Conservation (phyloP, 78 protist species). For the Emiliania huxleyi region DNA sequence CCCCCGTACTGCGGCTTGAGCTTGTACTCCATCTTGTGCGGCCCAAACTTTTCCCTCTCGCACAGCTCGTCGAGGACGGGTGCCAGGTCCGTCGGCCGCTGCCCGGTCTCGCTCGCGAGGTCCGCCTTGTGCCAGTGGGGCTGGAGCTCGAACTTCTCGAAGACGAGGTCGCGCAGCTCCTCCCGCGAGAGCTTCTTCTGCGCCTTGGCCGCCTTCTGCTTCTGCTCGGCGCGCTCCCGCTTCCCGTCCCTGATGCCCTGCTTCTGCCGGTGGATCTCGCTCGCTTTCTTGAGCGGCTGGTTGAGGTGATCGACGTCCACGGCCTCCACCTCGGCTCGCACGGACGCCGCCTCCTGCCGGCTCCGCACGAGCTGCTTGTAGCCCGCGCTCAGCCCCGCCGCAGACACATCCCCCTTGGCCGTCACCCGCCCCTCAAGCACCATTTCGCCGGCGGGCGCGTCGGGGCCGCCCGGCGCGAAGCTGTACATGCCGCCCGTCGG, state of each 20-base stretch:
- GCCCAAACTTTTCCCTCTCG: background rate
- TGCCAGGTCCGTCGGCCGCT: background rate
- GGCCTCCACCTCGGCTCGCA: background rate
- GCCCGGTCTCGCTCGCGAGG: background rate
- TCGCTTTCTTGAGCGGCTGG: background rate
- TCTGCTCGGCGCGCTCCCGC: background rate
- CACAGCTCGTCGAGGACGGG: background rate
- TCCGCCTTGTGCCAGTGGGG: background rate
- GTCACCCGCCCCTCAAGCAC: background rate
- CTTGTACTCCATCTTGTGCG: background rate
- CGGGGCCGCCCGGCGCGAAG: background rate
- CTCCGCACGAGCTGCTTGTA: background rate
- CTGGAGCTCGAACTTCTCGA: background rate
- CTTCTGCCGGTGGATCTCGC: background rate
- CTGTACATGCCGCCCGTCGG: background rate
- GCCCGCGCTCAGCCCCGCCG: background rate
- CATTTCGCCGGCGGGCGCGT: background rate
- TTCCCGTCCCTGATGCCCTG: background rate
- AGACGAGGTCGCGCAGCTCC: background rate
- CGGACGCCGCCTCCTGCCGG: background rate
- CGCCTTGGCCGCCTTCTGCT: background rate
- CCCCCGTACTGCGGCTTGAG: background rate
- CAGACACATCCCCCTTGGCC: background rate
- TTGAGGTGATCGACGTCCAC: background rate
- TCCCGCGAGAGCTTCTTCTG: background rate